phyloP scores from a whole-genome alignment of 73 alveolate genomes.

The Paramecium primaurelia region DNA sequence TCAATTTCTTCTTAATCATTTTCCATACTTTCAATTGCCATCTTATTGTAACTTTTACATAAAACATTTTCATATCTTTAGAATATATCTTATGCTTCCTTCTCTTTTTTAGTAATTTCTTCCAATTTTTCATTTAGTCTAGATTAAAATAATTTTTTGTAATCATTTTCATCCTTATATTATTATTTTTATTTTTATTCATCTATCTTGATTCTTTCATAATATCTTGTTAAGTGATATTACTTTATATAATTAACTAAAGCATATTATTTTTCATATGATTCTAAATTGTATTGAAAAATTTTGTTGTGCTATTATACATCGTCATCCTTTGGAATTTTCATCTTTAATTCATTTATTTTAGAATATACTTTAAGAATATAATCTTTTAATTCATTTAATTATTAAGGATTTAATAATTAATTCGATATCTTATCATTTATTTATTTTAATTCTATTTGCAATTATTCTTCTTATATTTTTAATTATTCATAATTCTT shows the following conservation, averaged over 20 bases:
- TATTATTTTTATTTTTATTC: not conserved
- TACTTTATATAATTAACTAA: not conserved
- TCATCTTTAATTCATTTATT: not conserved
- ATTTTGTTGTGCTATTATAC: not conserved
- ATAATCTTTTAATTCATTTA: not conserved
- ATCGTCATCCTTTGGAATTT: not conserved
- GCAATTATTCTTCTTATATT: not conserved
- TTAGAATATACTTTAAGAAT: not conserved
- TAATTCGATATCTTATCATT: not conserved
- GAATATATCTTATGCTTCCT: not conserved
- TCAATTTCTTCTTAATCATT: not conserved
- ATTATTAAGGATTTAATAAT: not conserved
- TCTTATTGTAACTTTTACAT: not conserved
- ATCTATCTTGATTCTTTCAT: not conserved
- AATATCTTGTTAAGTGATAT: not conserved
- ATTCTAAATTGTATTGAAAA: not conserved
- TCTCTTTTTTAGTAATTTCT: not conserved
- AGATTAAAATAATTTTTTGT: too few relatives aligned
- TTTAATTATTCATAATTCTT: not conserved
- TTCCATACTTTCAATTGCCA: not conserved
- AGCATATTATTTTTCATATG: not conserved
- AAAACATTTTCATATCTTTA: not conserved
- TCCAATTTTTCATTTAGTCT: not conserved
- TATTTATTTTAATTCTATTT: not conserved
- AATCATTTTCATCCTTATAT: not conserved